Evolutionary conservation across 2,329 filamentous ascomycete genomes (phyloP).

Genomic region (Harringtonia aguacate): DNA sequence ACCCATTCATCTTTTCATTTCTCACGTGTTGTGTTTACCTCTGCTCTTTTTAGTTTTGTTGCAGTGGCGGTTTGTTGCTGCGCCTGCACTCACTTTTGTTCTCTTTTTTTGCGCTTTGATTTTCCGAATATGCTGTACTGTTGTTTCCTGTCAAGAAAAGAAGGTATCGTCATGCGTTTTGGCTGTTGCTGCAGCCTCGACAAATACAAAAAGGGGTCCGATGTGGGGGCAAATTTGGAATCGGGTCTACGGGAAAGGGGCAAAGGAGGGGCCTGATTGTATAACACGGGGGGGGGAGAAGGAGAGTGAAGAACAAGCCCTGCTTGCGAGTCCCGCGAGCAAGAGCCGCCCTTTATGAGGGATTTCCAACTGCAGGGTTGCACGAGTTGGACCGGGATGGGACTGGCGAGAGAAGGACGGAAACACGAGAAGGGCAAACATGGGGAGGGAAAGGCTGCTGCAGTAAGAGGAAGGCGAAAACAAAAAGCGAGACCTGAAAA

Average conservation of each 20-base stretch:
- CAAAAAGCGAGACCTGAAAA: conserved; percentile 7
- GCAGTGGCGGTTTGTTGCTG: neutral
- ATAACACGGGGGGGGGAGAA: no score
- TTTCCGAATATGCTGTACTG: neutral
- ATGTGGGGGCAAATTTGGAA: neutral
- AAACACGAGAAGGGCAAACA: neutral
- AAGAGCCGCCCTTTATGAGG: no score
- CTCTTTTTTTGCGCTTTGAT: neutral
- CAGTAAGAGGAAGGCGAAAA: neutral
- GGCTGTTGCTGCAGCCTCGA: neutral
- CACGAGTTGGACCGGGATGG: no score
- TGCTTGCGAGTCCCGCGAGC: no score
- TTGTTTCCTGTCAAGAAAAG: neutral
- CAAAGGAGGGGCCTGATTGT: neutral
- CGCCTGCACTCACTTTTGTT: neutral
- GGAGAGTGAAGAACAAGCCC: no score
- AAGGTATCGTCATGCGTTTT: neutral
- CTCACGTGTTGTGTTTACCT: neutral
- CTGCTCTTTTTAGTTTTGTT: neutral
- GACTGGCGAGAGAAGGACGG: neutral
- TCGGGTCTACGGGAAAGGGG: neutral
- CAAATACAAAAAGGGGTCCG: neutral
- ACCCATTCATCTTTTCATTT: no score
- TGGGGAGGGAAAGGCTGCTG: no score
- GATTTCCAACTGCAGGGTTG: no score